These are phyloP conservation scores for Scenedesmus sp. DNA, from an alignment of 163 green algal genomes.

Conservation along the genomic window DNA sequence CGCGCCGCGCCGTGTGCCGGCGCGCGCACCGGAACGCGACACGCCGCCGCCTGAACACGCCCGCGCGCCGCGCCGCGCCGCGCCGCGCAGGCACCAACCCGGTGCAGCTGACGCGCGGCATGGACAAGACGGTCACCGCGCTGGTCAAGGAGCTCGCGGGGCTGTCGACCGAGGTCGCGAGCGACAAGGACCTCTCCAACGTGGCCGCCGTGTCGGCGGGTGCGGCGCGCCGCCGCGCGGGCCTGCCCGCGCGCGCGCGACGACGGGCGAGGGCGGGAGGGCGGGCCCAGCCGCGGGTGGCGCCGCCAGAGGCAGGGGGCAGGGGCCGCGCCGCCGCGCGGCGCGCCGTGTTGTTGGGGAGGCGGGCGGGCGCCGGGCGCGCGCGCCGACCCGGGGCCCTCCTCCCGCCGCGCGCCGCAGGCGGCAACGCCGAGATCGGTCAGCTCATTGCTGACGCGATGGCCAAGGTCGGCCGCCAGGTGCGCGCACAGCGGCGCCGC, in stretches of 20 bases:
- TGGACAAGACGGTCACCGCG: conserved; percentile 94
- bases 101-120: conserved; percentile 96
- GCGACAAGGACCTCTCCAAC: conserved; percentile 92
- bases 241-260: too few relatives aligned
- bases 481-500: background rate
- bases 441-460: conserved; percentile 98
- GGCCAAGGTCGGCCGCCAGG: conserved; percentile 83
- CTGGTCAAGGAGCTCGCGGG: conserved; percentile 91
- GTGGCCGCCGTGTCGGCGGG: conserved; percentile 96
- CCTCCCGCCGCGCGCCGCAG: conserved; percentile 11
- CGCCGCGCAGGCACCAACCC: conserved; percentile 88
- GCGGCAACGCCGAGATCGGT: conserved; percentile 85
- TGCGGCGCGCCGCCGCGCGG: too few relatives aligned
- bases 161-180: conserved; percentile 85
- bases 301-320: too few relatives aligned
- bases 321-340: too few relatives aligned
- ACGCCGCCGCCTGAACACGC: too few relatives aligned
- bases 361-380: too few relatives aligned
- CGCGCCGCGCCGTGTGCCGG: too few relatives aligned
- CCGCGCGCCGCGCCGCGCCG: background rate
- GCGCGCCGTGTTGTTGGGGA: background rate
- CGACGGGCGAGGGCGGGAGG: background rate
- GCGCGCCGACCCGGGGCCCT: too few relatives aligned
- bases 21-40: background rate
- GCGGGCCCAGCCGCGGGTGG: too few relatives aligned